phyloP scores from a whole-genome alignment of 2,329 filamentous ascomycete genomes.

The Exutisphaerella laricina region DNA sequence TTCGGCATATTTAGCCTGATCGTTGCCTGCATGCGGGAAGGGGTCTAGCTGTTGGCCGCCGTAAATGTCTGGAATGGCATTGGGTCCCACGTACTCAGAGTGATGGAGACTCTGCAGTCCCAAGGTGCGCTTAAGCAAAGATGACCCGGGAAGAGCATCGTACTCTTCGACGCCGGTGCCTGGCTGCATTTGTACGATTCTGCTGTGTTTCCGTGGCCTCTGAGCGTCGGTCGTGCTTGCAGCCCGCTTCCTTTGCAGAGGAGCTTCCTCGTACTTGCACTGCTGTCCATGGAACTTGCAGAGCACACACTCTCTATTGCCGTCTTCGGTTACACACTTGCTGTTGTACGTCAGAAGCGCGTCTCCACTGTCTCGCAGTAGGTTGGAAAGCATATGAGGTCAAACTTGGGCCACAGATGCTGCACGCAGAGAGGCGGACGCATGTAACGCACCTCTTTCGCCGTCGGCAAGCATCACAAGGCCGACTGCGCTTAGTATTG shows the following conservation, averaged over 20 bases:
- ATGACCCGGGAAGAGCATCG: slow-evolving; percentile 63
- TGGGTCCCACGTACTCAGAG: slow-evolving; percentile 26
- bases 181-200: slow-evolving; percentile 14
- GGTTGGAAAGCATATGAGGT: too few species aligned
- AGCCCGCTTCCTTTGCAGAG: slow-evolving; percentile 19
- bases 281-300: slow-evolving; percentile 57
- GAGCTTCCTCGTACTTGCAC: slow-evolving; percentile 62
- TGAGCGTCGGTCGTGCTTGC: slow-evolving; percentile 5
- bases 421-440: background rate
- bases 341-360: slow-evolving; percentile 19
- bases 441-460: slow-evolving; percentile 2
- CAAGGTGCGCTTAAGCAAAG: slow-evolving; percentile 60
- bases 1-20: slow-evolving; percentile 1
- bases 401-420: too few species aligned
- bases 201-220: slow-evolving; percentile 13
- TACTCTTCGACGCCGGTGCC: slow-evolving; percentile 53
- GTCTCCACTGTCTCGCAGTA: slow-evolving; percentile 14
- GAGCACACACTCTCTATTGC: slow-evolving; percentile 21
- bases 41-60: slow-evolving; percentile 8
- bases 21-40: background rate
- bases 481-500: slow-evolving; percentile 14
- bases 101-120: slow-evolving; percentile 30
- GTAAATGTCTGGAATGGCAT: slow-evolving; percentile 22
- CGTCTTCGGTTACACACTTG: slow-evolving; percentile 26
- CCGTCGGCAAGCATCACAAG: slow-evolving; percentile 15